Conservation (phyloP, 208 protist species). For the Kentomonas sorsogonicus region DNA sequence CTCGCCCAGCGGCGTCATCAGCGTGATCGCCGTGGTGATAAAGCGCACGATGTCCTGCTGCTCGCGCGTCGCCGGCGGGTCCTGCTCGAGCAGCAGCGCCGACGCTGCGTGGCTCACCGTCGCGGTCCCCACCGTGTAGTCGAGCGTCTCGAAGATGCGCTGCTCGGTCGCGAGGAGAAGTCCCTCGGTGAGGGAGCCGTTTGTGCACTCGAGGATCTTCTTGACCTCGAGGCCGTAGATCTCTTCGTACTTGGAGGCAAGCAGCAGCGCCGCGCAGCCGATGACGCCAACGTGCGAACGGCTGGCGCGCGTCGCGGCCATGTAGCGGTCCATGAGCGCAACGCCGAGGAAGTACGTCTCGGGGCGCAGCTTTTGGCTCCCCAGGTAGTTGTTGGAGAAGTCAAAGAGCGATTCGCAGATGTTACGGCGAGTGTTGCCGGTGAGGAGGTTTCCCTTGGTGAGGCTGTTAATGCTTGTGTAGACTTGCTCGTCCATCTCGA, state of each 20-base stretch:
- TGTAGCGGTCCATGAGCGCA: slow-evolving; percentile 77
- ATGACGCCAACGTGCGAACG: slow-evolving; percentile 48
- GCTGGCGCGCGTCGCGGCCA: slow-evolving; percentile 45
- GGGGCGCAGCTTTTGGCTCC: slow-evolving; percentile 29
- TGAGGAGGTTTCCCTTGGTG: no score
- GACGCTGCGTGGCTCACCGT: slow-evolving; percentile 48
- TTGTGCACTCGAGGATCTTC: slow-evolving; percentile 89
- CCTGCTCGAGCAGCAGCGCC: slow-evolving; percentile 56
- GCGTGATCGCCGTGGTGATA: slow-evolving; percentile 41
- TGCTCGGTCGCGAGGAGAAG: slow-evolving; percentile 48
- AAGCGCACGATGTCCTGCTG: slow-evolving; percentile 55
- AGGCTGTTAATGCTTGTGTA: no score
- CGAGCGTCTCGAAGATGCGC: slow-evolving; percentile 29
- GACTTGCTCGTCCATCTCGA: slow-evolving; percentile 51
- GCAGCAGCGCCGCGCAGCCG: slow-evolving; percentile 88
- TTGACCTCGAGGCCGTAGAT: slow-evolving; percentile 89
- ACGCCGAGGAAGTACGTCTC: slow-evolving; percentile 80
- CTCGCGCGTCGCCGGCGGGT: slow-evolving; percentile 34
- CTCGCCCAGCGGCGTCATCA: slow-evolving; percentile 54
- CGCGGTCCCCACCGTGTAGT: slow-evolving; percentile 38
- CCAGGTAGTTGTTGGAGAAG: slow-evolving; percentile 22
- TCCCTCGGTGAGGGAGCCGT: slow-evolving; percentile 81
- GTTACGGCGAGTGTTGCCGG: slow-evolving; percentile 17
- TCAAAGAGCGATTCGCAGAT: slow-evolving; percentile 41
- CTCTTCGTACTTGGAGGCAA: slow-evolving; percentile 98